Percentiles rank a stretch among this genome's conserved stretches.
phyloP scores from a whole-genome alignment of 805 yeast species.

The Komagataella phaffii region DNA sequence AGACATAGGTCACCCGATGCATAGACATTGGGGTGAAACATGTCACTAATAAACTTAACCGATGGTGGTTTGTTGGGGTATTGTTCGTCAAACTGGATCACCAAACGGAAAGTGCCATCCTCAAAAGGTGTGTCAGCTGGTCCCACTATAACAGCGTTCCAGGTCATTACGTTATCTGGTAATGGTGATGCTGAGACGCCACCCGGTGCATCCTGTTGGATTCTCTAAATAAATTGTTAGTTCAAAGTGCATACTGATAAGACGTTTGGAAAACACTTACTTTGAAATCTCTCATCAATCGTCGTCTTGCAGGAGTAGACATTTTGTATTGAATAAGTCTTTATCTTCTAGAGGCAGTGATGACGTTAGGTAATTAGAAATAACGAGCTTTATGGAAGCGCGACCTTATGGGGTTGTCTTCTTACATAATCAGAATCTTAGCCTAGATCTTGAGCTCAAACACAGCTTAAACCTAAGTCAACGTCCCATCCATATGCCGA shows the following conservation, averaged over 20 bases:
- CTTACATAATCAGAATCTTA: neutral
- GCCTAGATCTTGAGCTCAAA: neutral
- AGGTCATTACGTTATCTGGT: slow-evolving; percentile 93
- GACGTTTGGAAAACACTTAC: slow-evolving; percentile 22
- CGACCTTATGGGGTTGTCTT: neutral
- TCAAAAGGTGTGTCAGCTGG: slow-evolving; percentile 97
- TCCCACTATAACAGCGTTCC: slow-evolving; percentile 97
- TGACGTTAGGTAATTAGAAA: neutral
- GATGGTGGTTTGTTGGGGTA: slow-evolving; percentile 95
- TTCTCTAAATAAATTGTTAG: slow-evolving; percentile 36
- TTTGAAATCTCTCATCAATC: slow-evolving; percentile 96
- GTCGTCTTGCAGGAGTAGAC: slow-evolving; percentile 98
- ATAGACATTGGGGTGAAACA: slow-evolving; percentile 98
- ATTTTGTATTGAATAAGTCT: slow-evolving; percentile 21
- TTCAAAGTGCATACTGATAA: slow-evolving; percentile 1
- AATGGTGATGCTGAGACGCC: slow-evolving; percentile 96
- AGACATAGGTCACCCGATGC: slow-evolving; percentile 92
- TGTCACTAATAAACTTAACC: slow-evolving; percentile 81
- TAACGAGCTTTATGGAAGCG: neutral
- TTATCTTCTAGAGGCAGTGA: neutral
- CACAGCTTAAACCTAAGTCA: neutral
- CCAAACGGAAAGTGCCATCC: slow-evolving; percentile 88
- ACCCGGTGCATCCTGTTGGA: slow-evolving; percentile 96
- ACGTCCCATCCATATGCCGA: neutral
- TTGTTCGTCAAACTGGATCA: slow-evolving; percentile 86